Conservation (phyloP, 2,329 filamentous ascomycete genomes). For the Fusarium aywerte region DNA sequence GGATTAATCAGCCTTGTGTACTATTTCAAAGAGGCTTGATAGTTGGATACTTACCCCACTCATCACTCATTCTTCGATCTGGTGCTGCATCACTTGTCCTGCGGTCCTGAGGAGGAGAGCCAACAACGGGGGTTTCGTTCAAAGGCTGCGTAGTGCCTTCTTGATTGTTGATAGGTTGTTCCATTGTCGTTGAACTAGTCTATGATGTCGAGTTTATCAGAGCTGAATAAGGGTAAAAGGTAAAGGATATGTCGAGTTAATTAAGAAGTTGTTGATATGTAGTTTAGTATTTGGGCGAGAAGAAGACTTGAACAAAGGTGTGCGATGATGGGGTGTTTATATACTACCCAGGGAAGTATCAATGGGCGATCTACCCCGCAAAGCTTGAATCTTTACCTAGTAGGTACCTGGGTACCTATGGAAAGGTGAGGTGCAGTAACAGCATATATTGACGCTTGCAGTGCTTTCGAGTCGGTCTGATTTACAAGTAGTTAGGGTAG, state of each 20-base stretch:
- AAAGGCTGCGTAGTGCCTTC: slow-evolving; percentile 43
- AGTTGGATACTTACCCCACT: slow-evolving; percentile 58
- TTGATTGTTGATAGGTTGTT: slow-evolving; percentile 42
- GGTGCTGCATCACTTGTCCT: slow-evolving; percentile 41
- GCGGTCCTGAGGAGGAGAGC: slow-evolving; percentile 33
- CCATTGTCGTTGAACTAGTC: slow-evolving; percentile 30
- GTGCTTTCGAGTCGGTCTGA: not conserved
- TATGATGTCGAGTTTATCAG: not conserved
- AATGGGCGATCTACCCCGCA: slow-evolving; percentile 44
- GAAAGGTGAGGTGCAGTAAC: not conserved
- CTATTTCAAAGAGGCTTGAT: not conserved
- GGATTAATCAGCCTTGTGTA: not conserved
- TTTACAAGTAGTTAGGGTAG: not conserved
- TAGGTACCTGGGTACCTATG: slow-evolving; percentile 1
- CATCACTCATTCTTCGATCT: slow-evolving; percentile 55
- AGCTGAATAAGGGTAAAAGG: not conserved
- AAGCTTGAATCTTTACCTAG: slow-evolving; percentile 32
- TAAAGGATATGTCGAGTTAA: not conserved
- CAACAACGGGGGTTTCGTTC: slow-evolving; percentile 48
- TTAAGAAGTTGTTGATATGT: not conserved
- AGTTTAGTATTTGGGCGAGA: not conserved
- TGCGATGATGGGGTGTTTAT: slow-evolving; percentile 26
- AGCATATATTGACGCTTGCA: not conserved
- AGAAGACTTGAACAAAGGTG: not conserved
- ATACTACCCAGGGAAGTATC: slow-evolving; percentile 21